A percentile compares a stretch with the other conserved stretches of the same genome.
phyloP scores from a whole-genome alignment of 2,329 filamentous ascomycete genomes.

The Pezicula neosporulosa region DNA sequence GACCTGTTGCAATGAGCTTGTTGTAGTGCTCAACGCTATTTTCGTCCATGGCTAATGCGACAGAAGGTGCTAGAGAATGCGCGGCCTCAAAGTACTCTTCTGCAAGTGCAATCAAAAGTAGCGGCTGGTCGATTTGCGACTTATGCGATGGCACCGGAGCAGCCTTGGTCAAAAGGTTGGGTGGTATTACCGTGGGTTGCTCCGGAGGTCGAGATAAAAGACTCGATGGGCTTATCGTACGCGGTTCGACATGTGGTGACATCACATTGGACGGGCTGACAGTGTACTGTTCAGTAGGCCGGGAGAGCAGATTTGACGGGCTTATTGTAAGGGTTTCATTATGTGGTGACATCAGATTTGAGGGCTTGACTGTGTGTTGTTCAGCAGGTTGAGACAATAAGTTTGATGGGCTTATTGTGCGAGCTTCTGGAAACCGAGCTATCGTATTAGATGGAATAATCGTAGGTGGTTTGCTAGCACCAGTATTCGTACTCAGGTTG shows the following conservation, averaged over 20 bases:
- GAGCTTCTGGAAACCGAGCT: too few relatives aligned
- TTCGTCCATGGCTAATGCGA: constrained; percentile 47
- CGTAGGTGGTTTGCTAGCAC: too few relatives aligned
- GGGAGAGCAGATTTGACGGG: not conserved
- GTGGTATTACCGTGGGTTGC: not conserved
- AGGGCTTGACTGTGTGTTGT: not conserved
- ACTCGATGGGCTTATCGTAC: not conserved
- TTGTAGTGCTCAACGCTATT: constrained; percentile 62
- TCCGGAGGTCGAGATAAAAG: not conserved
- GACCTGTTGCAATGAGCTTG: constrained; percentile 66
- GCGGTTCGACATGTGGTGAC: not conserved
- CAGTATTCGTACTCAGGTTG: too few relatives aligned
- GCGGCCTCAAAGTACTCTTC: constrained; percentile 74
- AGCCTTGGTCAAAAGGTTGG: not conserved
- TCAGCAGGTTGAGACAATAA: not conserved
- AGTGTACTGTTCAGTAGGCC: not conserved
- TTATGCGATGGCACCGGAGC: not conserved
- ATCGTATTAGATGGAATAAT: too few relatives aligned
- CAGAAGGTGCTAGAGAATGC: constrained; percentile 46
- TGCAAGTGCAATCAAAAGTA: constrained; percentile 63
- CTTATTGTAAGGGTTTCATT: not conserved
- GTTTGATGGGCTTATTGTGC: too few relatives aligned
- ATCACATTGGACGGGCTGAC: not conserved
- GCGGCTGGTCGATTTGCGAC: constrained; percentile 15
- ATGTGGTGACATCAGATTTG: not conserved